Conservation (phyloP, 1,284 basidiomycete species). For the Coriolopsis trogii region DNA sequence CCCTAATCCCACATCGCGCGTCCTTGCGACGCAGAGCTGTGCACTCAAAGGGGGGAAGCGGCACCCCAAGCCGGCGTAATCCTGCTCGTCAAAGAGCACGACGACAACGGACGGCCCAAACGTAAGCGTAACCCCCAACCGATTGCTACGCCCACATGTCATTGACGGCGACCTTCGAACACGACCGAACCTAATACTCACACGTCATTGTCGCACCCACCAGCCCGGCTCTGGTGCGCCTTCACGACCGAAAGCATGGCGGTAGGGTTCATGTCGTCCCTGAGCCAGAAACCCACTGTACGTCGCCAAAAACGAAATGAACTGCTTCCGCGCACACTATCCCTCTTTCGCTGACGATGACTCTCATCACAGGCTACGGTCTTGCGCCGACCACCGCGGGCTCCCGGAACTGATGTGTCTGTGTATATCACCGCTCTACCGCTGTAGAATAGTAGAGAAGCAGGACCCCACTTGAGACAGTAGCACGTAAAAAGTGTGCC, state of each 20-base stretch:
- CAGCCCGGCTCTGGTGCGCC: conserved; percentile 75
- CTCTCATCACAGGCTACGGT: conserved; percentile 20
- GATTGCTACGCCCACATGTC: too few relatives aligned
- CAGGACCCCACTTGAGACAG: too few relatives aligned
- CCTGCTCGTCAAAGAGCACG: conserved; percentile 47
- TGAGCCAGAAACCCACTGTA: conserved; percentile 58
- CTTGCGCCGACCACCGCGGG: conserved; percentile 22
- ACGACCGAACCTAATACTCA: conserved; percentile 10
- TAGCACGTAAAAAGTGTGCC: too few relatives aligned
- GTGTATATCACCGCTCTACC: conserved; percentile 28
- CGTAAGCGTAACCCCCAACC: conserved; percentile 30
- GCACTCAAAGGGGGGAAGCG: conserved; percentile 27
- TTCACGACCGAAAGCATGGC: conserved; percentile 85
- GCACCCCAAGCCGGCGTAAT: conserved; percentile 44
- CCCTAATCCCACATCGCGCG: neutral
- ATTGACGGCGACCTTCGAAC: too few relatives aligned
- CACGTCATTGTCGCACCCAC: neutral
- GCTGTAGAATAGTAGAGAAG: conserved; percentile 5
- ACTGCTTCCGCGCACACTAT: too few relatives aligned
- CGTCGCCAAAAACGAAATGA: too few relatives aligned
- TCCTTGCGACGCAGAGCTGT: conserved; percentile 28
- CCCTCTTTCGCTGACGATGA: neutral
- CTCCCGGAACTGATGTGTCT: conserved; percentile 7
- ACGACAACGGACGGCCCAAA: conserved; percentile 32
- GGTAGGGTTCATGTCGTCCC: conserved; percentile 62